A percentile compares a stretch with the other conserved stretches of the same genome.
Evolutionary conservation across 83 land plant genomes (phyloP).

Genomic region (Diphasiastrum complanatum): DNA sequence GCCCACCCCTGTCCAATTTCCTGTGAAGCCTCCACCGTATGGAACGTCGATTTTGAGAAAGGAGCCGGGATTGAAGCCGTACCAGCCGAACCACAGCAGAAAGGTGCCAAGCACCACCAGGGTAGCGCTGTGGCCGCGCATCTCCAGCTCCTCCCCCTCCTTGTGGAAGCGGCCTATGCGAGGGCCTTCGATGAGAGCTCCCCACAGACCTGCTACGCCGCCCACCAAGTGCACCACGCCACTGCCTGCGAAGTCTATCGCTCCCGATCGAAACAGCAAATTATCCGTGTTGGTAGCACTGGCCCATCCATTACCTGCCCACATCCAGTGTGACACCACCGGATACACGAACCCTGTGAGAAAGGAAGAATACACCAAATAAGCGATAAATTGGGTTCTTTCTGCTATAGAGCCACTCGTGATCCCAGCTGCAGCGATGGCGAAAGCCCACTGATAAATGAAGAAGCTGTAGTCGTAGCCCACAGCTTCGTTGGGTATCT

Average conservation of each 20-base stretch:
- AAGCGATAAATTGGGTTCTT: conserved; percentile 25
- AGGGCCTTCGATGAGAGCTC: conserved; percentile 21
- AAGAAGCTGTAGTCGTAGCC: conserved; percentile 18
- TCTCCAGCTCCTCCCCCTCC: neutral
- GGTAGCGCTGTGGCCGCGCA: conserved; percentile 21
- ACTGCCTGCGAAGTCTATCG: conserved; percentile 24
- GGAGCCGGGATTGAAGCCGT: conserved; percentile 25
- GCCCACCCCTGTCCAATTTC: conserved; percentile 21
- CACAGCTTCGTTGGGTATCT: neutral
- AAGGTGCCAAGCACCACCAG: conserved; percentile 23
- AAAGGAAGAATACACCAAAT: conserved; percentile 15
- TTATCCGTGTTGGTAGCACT: neutral
- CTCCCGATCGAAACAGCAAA: conserved; percentile 11
- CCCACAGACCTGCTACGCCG: conserved; percentile 19
- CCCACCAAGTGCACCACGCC: conserved; percentile 30
- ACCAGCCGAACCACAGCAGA: conserved; percentile 30
- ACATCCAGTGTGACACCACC: conserved; percentile 24
- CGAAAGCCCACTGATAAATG: conserved; percentile 23
- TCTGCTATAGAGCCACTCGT: conserved; percentile 24
- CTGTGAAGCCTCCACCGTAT: conserved; percentile 1
- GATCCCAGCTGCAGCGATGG: conserved; percentile 25
- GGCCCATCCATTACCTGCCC: conserved; percentile 20
- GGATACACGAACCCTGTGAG: conserved; percentile 28
- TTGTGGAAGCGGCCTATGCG: conserved; percentile 22
- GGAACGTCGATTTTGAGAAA: conserved; percentile 7